These are phyloP conservation scores for Cardiospermum halicacabum DNA, from an alignment of 345 rosid species.

Conservation along the genomic window DNA sequence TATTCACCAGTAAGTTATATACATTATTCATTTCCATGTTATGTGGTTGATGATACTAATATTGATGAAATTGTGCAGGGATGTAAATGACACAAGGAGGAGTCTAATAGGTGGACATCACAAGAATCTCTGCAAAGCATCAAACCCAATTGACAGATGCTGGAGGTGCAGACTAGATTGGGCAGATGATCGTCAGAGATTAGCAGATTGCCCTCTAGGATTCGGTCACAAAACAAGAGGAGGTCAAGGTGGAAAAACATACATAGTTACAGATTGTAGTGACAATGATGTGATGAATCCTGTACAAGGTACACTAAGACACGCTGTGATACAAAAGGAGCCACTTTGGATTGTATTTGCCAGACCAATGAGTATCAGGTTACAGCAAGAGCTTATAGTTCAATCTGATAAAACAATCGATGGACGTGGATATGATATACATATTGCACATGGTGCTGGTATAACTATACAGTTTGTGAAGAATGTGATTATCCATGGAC, in stretches of 20 bases:
- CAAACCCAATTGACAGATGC: conserved; percentile 62
- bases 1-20: conserved; percentile 18
- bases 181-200: conserved; percentile 42
- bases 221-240: conserved; percentile 66
- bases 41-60: too few relatives aligned
- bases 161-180: conserved; percentile 55
- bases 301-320: conserved; percentile 66
- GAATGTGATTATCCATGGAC: conserved; percentile 63
- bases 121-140: background rate
- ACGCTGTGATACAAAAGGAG: conserved; percentile 55
- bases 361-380: conserved; percentile 53
- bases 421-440: conserved; percentile 65
- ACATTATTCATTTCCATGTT: background rate
- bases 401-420: conserved; percentile 66
- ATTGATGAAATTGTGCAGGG: too few relatives aligned
- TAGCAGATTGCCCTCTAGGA: conserved; percentile 60
- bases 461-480: conserved; percentile 58
- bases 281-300: conserved; percentile 53
- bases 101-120: background rate
- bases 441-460: conserved; percentile 56
- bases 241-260: conserved; percentile 47
- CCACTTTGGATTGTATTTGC: conserved; percentile 81
- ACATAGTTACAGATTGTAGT: conserved; percentile 49
- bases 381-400: conserved; percentile 52
- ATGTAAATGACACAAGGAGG: conserved; percentile 39